Percentiles rank a stretch among this genome's conserved stretches.
Evolutionary conservation across 2,329 filamentous ascomycete species (phyloP).

Genomic region (Ophiostoma sp.): DNA sequence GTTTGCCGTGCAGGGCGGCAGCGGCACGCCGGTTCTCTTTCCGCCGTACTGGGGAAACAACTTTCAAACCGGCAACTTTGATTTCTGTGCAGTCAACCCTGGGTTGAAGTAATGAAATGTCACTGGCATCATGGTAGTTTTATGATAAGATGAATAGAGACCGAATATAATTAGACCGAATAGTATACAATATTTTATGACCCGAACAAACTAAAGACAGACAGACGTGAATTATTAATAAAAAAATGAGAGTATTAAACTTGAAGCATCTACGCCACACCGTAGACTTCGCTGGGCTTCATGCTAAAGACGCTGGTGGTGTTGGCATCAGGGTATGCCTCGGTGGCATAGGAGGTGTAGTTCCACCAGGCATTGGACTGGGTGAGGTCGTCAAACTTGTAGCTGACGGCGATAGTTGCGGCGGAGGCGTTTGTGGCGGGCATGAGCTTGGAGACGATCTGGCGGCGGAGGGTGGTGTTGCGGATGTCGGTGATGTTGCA

Average conservation of each 20-base stretch:
- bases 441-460: slow-evolving; percentile 34
- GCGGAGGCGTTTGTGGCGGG: slow-evolving; percentile 26
- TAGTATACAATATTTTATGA: not conserved
- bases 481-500: slow-evolving; percentile 30
- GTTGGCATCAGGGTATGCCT: slow-evolving; percentile 16
- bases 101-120: not conserved
- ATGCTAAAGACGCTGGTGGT: not conserved
- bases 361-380: slow-evolving; percentile 22
- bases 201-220: not conserved
- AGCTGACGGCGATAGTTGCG: slow-evolving; percentile 34
- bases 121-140: not conserved
- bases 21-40: not conserved
- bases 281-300: slow-evolving; percentile 6
- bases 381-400: slow-evolving; percentile 32
- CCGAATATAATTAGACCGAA: not conserved
- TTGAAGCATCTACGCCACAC: not conserved
- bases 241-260: not conserved
- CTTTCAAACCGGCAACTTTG: not conserved
- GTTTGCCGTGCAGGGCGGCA: slow-evolving; percentile 11
- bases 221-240: no score
- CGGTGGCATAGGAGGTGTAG: slow-evolving; percentile 22
- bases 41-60: slow-evolving; percentile 6
- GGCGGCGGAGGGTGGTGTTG: slow-evolving; percentile 27
- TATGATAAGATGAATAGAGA: no score
- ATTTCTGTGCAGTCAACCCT: slow-evolving; percentile 1